A percentile compares a stretch with the other conserved stretches of the same genome.
These are phyloP conservation scores for Orbilia javanica DNA, from an alignment of 2,329 filamentous ascomycete genomes.

Conservation along the genomic window DNA sequence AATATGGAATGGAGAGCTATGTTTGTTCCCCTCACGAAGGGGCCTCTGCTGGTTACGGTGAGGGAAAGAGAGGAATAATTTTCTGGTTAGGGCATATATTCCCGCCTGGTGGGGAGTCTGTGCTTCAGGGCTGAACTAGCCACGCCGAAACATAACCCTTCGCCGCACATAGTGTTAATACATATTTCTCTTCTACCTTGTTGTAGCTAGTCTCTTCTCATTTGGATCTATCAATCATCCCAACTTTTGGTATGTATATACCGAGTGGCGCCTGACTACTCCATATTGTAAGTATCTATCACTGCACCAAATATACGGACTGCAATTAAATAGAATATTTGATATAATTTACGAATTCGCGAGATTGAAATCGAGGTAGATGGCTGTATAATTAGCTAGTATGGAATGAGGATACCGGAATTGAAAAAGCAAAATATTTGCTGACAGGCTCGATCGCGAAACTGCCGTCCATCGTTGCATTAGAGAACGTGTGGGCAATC, in stretches of 20 bases:
- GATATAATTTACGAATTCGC: no score
- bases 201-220: conserved; percentile 6
- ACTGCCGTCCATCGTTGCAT: no score
- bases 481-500: no score
- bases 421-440: no score
- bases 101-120: neutral
- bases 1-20: conserved; percentile 31
- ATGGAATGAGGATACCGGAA: no score
- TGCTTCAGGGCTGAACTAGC: neutral
- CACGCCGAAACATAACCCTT: neutral
- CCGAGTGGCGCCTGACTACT: neutral
- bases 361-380: no score
- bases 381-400: no score
- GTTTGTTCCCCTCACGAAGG: conserved; percentile 46
- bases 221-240: neutral
- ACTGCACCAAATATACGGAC: neutral
- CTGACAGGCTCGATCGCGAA: no score
- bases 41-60: conserved; percentile 32
- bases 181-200: neutral
- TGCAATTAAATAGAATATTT: no score
- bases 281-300: neutral
- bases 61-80: conserved; percentile 31
- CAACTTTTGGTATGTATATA: neutral
- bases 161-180: neutral
- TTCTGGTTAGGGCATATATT: neutral